Base-by-base conservation (phyloP, 257 asterid species). In the Scutellaria galericulata region DNA sequence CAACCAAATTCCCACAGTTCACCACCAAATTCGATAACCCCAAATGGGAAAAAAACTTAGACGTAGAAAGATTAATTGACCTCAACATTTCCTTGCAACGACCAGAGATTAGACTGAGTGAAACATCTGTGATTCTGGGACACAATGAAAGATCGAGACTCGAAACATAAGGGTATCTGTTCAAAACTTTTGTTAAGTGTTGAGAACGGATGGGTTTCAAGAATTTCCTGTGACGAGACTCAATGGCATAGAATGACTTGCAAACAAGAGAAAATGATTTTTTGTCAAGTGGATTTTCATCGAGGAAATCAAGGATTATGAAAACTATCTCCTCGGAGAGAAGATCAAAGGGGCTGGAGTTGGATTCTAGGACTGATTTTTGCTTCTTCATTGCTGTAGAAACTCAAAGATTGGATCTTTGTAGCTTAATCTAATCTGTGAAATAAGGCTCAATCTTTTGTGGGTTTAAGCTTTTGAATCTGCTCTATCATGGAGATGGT, bases 181-280 rank as follows among this genome's bases (percentile, higher is more conserved):
- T 78, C 59, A 92, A 75, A 48, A 84, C 77, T 73, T 82, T 86
- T 4, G 68, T 31, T 20, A 92, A 72, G 62, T 85, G 88, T 10
- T 85, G 91, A 3, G 90, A 54, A 14, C 94, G 83, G 22, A 86
- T 79, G 72, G 98, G 97, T 71, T 79, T 90, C 81, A 93, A 74
- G 37, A 40, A 52, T 64, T 83, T 87, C 63, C 98, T 77, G 13
- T 90, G 93, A 11, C 79, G 85, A 58, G 92, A 81, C 64, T 93
- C 98, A 48, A 81, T 64, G 11, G 78, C 69, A 42, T 86, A 74
- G 69, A 93, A 87, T 2, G 96, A 82, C 51, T 77, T 84, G 77
- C 90, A 86, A 47, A 86, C 98, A 3, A 89, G 90, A 20, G 98
- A 90, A 66, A 90, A 90, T 0, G 96, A 83, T 66, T 93, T 93